phyloP scores from a whole-genome alignment of 805 yeast species.

The Grigorovia humatica region DNA sequence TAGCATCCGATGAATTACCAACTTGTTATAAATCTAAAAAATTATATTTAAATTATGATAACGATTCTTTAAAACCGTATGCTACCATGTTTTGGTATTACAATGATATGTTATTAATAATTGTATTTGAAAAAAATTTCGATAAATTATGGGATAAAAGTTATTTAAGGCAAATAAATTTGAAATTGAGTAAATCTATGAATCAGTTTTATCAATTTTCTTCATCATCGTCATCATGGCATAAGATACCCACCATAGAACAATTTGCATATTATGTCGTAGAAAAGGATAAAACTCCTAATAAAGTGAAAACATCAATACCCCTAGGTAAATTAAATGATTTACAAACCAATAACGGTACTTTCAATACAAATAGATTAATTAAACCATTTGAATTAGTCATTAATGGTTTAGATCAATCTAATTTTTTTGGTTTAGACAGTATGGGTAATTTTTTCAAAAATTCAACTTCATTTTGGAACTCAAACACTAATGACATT shows the following conservation, averaged over 20 bases:
- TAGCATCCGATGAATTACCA: conserved; percentile 17
- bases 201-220: conserved; percentile 13
- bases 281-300: conserved; percentile 5
- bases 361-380: not conserved
- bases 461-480: not conserved
- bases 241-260: not conserved
- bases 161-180: conserved; percentile 21
- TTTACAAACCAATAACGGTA: not conserved
- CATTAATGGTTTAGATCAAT: conserved; percentile 17
- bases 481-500: not conserved
- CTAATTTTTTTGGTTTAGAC: conserved; percentile 8
- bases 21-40: conserved; percentile 15
- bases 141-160: conserved; percentile 20
- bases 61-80: conserved; percentile 3
- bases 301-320: conserved; percentile 15
- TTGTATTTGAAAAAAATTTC: conserved; percentile 19
- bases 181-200: conserved; percentile 15
- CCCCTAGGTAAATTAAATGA: conserved; percentile 9
- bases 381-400: conserved; percentile 17
- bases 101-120: conserved; percentile 17
- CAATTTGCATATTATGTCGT: conserved; percentile 18
- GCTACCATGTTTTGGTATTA: conserved; percentile 25
- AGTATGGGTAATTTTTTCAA: conserved; percentile 14
- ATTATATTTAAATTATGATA: conserved; percentile 13
- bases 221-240: conserved; percentile 5